A percentile compares a stretch with the other conserved stretches of the same genome.
These are phyloP conservation scores for Durotheca rogersii DNA, from an alignment of 495 filamentous ascomycete species.

Conservation along the genomic window DNA sequence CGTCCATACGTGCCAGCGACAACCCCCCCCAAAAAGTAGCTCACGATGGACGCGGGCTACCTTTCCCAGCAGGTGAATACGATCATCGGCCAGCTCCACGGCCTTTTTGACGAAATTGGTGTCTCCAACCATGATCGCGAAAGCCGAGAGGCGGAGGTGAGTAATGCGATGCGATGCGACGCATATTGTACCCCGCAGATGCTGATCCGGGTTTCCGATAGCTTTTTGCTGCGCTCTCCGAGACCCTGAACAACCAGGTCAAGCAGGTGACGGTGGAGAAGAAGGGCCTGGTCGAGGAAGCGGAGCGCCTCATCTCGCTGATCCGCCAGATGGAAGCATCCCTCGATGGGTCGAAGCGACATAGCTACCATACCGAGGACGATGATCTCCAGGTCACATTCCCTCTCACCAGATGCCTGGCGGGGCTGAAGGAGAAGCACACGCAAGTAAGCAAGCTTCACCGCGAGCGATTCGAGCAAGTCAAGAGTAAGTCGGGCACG, in stretches of 20 bases:
- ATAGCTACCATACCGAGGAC: slow-evolving; percentile 52
- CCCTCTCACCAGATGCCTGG: slow-evolving; percentile 76
- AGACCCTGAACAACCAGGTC: slow-evolving; percentile 82
- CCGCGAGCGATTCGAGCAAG: slow-evolving; percentile 86
- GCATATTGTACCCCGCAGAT: slow-evolving; percentile 1
- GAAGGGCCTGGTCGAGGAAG: slow-evolving; percentile 80
- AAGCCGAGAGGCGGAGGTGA: slow-evolving; percentile 78
- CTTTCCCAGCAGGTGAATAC: slow-evolving; percentile 90
- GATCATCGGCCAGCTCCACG: slow-evolving; percentile 87
- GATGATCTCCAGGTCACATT: slow-evolving; percentile 72
- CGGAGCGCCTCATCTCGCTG: slow-evolving; percentile 75
- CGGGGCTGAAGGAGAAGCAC: slow-evolving; percentile 81
- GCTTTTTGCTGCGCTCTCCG: slow-evolving; percentile 85
- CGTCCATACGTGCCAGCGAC: neutral
- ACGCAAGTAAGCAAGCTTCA: slow-evolving; percentile 75
- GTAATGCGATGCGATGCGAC: slow-evolving; percentile 23
- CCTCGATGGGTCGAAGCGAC: slow-evolving; percentile 71
- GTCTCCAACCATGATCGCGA: slow-evolving; percentile 88
- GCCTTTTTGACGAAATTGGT: slow-evolving; percentile 94
- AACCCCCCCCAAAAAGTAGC: neutral
- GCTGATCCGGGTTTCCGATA: slow-evolving; percentile 42
- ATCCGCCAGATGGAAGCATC: slow-evolving; percentile 94
- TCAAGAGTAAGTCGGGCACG: slow-evolving; percentile 68
- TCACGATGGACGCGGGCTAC: slow-evolving; percentile 82
- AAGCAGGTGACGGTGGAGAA: slow-evolving; percentile 81